A percentile compares a stretch with the other conserved stretches of the same genome.
phyloP scores from a whole-genome alignment of 2,329 filamentous ascomycete species.

The Xylariales sp. region DNA sequence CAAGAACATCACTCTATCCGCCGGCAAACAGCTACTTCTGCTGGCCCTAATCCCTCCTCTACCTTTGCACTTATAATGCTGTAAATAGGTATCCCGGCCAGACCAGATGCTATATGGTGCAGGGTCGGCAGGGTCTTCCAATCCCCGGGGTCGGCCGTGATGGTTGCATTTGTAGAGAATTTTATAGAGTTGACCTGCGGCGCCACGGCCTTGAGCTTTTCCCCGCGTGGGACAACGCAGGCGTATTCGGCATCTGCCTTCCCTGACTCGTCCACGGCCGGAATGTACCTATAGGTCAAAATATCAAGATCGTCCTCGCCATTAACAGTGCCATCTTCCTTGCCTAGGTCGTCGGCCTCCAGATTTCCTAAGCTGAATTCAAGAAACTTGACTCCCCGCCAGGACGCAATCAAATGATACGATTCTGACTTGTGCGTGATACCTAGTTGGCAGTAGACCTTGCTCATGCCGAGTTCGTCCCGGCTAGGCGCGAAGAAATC shows the following conservation, averaged over 20 bases:
- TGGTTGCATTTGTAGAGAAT: constrained; percentile 54
- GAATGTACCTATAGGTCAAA: constrained; percentile 68
- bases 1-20: background rate
- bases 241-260: constrained; percentile 67
- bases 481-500: constrained; percentile 70
- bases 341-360: constrained; percentile 42
- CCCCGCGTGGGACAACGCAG: constrained; percentile 52
- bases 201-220: constrained; percentile 50
- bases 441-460: constrained; percentile 65
- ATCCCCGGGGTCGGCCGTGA: constrained; percentile 62
- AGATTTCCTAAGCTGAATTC: constrained; percentile 54
- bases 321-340: constrained; percentile 37
- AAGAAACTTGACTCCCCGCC: constrained; percentile 57
- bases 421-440: constrained; percentile 50
- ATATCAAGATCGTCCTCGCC: constrained; percentile 57
- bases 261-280: constrained; percentile 62
- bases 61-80: constrained; percentile 66
- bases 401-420: constrained; percentile 55
- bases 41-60: constrained; percentile 64
- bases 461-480: constrained; percentile 72
- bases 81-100: constrained; percentile 66
- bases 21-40: constrained; percentile 48
- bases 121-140: constrained; percentile 69
- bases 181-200: constrained; percentile 50
- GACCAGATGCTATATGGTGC: constrained; percentile 64